phyloP scores from a whole-genome alignment of 176 grass and related monocot species.

The Tillandsia fasciculata region DNA sequence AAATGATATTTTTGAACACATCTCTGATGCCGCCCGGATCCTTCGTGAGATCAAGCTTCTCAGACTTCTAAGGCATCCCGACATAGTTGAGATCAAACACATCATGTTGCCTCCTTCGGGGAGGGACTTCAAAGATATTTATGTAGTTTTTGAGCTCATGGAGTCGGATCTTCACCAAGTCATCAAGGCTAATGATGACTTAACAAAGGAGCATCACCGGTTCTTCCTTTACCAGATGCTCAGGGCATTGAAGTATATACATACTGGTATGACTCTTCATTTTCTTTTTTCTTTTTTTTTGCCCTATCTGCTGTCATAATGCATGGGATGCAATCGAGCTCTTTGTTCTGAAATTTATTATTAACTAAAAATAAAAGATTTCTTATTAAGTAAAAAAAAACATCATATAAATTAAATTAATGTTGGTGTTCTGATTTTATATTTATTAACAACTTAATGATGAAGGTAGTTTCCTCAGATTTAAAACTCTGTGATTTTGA shows the following conservation, averaged over 20 bases:
- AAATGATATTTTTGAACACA: constrained; percentile 77
- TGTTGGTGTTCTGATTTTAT: no score
- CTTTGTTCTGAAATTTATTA: no score
- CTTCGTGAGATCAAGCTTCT: constrained; percentile 94
- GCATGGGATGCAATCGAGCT: no score
- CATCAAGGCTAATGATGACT: constrained; percentile 93
- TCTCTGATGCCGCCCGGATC: constrained; percentile 77
- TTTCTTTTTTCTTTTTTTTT: constrained; percentile 1
- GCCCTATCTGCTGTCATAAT: not conserved
- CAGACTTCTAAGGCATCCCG: constrained; percentile 67
- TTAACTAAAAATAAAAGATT: no score
- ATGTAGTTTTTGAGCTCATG: no score
- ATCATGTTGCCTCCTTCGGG: constrained; percentile 55
- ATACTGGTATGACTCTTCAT: constrained; percentile 49
- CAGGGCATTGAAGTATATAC: constrained; percentile 85
- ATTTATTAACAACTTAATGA: no score
- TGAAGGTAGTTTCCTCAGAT: no score
- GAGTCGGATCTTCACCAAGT: constrained; percentile 86
- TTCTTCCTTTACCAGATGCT: constrained; percentile 98
- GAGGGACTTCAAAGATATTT: no score
- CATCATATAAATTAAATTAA: no score
- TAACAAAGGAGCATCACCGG: constrained; percentile 87
- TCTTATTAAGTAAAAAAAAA: no score
- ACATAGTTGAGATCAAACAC: constrained; percentile 95
- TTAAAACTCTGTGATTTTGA: no score